These are phyloP conservation scores for Trichophyton mentagrophytes DNA, from an alignment of 2,329 filamentous ascomycete species.

Conservation along the genomic window DNA sequence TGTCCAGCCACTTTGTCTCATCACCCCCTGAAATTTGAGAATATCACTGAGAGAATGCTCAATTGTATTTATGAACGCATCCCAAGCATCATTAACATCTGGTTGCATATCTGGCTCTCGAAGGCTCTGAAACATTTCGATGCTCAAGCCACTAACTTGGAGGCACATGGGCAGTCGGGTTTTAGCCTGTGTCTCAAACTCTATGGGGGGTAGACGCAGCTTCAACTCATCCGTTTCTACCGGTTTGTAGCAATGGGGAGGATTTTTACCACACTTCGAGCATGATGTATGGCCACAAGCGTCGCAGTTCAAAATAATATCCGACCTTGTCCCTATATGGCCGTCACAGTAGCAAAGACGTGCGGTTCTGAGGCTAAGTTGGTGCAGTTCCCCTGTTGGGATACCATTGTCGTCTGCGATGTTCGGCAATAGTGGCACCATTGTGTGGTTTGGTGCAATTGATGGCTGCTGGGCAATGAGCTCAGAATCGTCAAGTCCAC, in stretches of 20 bases:
- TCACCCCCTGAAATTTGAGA: constrained; percentile 23
- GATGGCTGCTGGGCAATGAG: neutral
- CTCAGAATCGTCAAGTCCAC: neutral
- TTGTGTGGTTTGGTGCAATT: constrained; percentile 8
- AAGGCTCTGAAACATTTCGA: constrained; percentile 16
- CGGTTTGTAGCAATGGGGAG: constrained; percentile 35
- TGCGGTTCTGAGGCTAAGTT: constrained; percentile 23
- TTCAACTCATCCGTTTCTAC: constrained; percentile 20
- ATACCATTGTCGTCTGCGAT: constrained; percentile 6
- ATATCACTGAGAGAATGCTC: constrained; percentile 20
- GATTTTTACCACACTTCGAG: constrained; percentile 41
- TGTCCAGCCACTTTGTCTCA: constrained; percentile 30
- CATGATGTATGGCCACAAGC: constrained; percentile 46
- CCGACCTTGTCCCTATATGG: constrained; percentile 25
- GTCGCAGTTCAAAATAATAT: constrained; percentile 36
- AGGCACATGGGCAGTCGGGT: constrained; percentile 32
- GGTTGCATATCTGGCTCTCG: neutral
- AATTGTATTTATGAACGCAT: constrained; percentile 6
- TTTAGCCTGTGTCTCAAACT: constrained; percentile 36
- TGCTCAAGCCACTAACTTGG: constrained; percentile 21
- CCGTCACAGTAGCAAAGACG: constrained; percentile 49
- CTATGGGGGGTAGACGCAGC: constrained; percentile 27
- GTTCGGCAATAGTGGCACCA: constrained; percentile 13
- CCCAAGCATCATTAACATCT: constrained; percentile 9
- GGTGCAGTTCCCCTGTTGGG: constrained; percentile 14